phyloP scores from a whole-genome alignment of 2,329 filamentous ascomycete genomes.

The Neurospora crassa region DNA sequence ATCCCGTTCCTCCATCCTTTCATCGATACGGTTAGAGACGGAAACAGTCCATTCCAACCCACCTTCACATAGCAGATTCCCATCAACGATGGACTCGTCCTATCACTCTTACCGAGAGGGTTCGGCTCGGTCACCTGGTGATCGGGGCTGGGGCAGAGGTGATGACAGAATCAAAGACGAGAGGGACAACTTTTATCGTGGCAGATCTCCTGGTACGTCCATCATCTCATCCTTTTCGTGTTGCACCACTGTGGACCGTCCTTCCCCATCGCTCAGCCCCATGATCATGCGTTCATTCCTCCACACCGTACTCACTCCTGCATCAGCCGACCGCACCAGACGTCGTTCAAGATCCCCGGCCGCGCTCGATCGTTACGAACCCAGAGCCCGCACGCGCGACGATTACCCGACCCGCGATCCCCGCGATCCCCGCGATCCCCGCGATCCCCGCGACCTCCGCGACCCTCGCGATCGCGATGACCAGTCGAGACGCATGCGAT shows the following conservation, averaged over 20 bases:
- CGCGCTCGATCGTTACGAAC: slow-evolving; percentile 68
- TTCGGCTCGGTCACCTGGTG: slow-evolving; percentile 41
- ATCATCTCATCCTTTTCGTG: background rate
- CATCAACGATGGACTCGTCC: slow-evolving; percentile 42
- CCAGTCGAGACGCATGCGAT: slow-evolving; percentile 47
- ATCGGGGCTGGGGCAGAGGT: slow-evolving; percentile 41
- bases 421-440: background rate
- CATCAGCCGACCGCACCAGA: slow-evolving; percentile 46
- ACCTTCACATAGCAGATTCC: background rate
- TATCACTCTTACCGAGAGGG: slow-evolving; percentile 37
- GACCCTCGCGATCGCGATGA: slow-evolving; percentile 30
- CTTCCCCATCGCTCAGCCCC: background rate
- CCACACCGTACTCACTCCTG: background rate
- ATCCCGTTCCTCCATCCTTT: background rate
- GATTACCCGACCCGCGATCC: slow-evolving; percentile 40
- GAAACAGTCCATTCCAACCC: background rate
- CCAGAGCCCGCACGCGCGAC: slow-evolving; percentile 54
- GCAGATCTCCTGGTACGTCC: slow-evolving; percentile 60
- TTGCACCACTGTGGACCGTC: background rate
- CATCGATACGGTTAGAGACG: background rate
- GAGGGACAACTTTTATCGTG: slow-evolving; percentile 52
- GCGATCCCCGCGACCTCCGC: background rate
- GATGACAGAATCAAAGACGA: slow-evolving; percentile 46
- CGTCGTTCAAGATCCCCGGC: slow-evolving; percentile 62
- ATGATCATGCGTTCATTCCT: slow-evolving; percentile 9